phyloP scores from a whole-genome alignment of 345 rosid genomes.

The Turnera subulata region DNA sequence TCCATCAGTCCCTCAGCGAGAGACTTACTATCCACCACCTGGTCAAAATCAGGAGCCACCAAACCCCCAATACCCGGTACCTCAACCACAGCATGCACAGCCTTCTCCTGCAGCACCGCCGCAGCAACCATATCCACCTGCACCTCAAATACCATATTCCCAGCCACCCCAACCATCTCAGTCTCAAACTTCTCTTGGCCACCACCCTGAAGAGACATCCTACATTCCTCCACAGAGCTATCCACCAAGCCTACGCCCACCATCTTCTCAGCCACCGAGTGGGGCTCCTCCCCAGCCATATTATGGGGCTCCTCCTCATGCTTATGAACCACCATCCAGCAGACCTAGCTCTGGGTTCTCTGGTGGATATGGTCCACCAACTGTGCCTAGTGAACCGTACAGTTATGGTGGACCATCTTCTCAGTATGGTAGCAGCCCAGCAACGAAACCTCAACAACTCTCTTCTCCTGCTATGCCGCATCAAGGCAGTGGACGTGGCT shows the following conservation, averaged over 20 bases:
- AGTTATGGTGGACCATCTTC: slow-evolving; percentile 51
- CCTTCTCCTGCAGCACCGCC: slow-evolving; percentile 40
- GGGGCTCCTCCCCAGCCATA: slow-evolving; percentile 57
- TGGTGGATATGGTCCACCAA: slow-evolving; percentile 44
- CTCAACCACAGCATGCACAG: slow-evolving; percentile 44
- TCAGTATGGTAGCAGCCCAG: slow-evolving; percentile 52
- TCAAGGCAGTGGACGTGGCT: slow-evolving; percentile 45
- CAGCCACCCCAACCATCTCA: slow-evolving; percentile 55
- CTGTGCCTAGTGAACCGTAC: slow-evolving; percentile 49
- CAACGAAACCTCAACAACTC: slow-evolving; percentile 49
- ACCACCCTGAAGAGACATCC: slow-evolving; percentile 62
- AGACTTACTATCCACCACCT: slow-evolving; percentile 56
- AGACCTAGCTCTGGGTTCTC: slow-evolving; percentile 61
- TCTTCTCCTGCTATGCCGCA: slow-evolving; percentile 33
- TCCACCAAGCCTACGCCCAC: slow-evolving; percentile 52
- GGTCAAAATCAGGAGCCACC: slow-evolving; percentile 58
- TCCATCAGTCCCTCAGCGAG: slow-evolving; percentile 56
- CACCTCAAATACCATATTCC: slow-evolving; percentile 46
- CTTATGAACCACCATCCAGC: slow-evolving; percentile 54
- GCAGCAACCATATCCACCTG: slow-evolving; percentile 54
- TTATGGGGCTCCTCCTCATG: slow-evolving; percentile 48
- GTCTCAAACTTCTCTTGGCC: slow-evolving; percentile 47
- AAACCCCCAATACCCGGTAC: slow-evolving; percentile 57
- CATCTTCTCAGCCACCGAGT: slow-evolving; percentile 49
- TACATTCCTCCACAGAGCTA: slow-evolving; percentile 51